Conservation (phyloP, 441 rosid genomes). For the Corymbia citriodora region DNA sequence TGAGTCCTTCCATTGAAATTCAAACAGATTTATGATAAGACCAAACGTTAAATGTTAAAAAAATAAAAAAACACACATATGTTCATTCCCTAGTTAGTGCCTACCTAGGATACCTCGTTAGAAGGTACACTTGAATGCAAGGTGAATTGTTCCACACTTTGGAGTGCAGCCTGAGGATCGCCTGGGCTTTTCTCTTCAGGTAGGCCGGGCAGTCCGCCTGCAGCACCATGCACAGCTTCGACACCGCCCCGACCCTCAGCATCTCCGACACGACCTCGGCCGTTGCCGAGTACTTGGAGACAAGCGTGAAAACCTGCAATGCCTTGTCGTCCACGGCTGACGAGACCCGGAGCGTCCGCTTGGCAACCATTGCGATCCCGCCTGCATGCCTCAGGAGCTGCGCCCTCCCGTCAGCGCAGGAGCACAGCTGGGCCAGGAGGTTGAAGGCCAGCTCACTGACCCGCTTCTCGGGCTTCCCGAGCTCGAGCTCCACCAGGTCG, state of each 20-base stretch:
- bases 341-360: slow-evolving; percentile 45
- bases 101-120: slow-evolving; percentile 30
- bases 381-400: slow-evolving; percentile 37
- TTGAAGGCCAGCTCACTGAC: slow-evolving; percentile 36
- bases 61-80: neutral
- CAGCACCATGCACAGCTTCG: slow-evolving; percentile 53
- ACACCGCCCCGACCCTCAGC: slow-evolving; percentile 52
- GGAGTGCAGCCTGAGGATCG: slow-evolving; percentile 37
- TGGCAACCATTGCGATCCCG: slow-evolving; percentile 39
- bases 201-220: slow-evolving; percentile 38
- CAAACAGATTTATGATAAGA: neutral
- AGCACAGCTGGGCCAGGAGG: slow-evolving; percentile 39
- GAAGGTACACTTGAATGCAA: slow-evolving; percentile 41
- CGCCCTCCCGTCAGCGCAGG: slow-evolving; percentile 40
- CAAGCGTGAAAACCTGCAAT: slow-evolving; percentile 20
- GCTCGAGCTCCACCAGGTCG: slow-evolving; percentile 42
- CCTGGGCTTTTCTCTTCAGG: slow-evolving; percentile 37
- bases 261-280: slow-evolving; percentile 34
- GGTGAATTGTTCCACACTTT: slow-evolving; percentile 49
- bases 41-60: neutral
- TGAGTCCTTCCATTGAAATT: neutral
- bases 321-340: slow-evolving; percentile 38
- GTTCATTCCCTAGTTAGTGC: neutral
- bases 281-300: slow-evolving; percentile 28
- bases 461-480: slow-evolving; percentile 32